A percentile compares a stretch with the other conserved stretches of the same genome.
These are phyloP conservation scores for Apiospora kogelbergensis DNA, from an alignment of 2,329 filamentous ascomycete species.

Conservation along the genomic window DNA sequence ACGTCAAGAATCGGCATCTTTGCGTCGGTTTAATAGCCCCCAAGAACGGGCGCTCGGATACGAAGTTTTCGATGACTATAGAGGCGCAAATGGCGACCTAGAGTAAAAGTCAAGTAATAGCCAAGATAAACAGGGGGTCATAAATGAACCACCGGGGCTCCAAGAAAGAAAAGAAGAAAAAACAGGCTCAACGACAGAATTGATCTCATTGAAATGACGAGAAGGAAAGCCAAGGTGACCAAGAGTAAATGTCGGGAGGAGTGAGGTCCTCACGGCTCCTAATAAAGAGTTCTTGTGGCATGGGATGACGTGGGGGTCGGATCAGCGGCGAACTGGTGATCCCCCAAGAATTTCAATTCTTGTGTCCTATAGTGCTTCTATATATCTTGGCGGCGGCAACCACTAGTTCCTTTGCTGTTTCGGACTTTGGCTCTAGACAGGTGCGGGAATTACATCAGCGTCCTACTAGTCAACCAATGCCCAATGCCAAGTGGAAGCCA, in stretches of 20 bases:
- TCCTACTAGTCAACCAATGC: too few species aligned
- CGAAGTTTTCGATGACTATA: too few species aligned
- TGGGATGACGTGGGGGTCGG: too few species aligned
- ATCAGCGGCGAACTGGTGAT: not conserved
- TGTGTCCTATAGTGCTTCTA: not conserved
- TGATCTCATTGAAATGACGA: not conserved
- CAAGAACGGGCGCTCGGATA: not conserved
- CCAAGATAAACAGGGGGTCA: not conserved
- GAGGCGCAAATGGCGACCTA: not conserved
- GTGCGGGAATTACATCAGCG: not conserved
- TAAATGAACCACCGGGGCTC: conserved; percentile 4
- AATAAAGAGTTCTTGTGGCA: not conserved
- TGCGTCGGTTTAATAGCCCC: not conserved
- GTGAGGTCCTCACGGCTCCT: not conserved
- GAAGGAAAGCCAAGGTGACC: not conserved
- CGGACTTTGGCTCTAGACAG: too few species aligned
- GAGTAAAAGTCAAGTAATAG: not conserved
- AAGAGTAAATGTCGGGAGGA: not conserved
- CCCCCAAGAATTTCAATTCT: not conserved
- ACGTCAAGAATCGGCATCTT: conserved; percentile 48
- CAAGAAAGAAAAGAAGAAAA: not conserved
- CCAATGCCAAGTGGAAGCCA: too few species aligned
- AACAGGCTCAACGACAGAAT: too few species aligned
- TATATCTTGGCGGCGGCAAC: not conserved
- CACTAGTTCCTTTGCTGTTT: not conserved